Evolutionary conservation across 2,329 filamentous ascomycete genomes (phyloP), one percentile per base, ranked within the genome.

Genomic region (Fusarium staphyleae): DNA sequence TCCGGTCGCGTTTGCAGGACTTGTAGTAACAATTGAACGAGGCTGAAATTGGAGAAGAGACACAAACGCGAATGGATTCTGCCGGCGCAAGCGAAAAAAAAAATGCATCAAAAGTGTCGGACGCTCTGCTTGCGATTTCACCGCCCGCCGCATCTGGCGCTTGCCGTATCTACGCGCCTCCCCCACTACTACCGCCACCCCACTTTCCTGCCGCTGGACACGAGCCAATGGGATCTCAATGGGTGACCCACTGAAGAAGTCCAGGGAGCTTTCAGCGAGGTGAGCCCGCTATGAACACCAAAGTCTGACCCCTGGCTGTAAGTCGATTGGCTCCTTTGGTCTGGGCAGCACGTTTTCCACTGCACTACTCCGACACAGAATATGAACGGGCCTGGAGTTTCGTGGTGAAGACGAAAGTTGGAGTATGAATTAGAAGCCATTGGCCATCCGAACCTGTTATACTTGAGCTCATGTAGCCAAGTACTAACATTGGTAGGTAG

Each of bases 41-140:
- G 39, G 33, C 37, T 33, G 33, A 40, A 60, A 55, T 58, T 55
- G 57, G 45, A 33, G 49, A 29, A 61, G 34, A 26, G 47, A 40
- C 40, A 37, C 32, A 55, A 58, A 57, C 60, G 51, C 42, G 53
- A 55, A 67, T 45, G 41, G 43, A 67, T 68, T 68, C 66, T 68
- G 66, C 64, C 65, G 52, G 47, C 56, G 60, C 57, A 46, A 44
- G 47, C 42, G 54, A 61, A 65, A 57, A 62, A 62, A 65, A 68
- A 67, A 22, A 22, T 47, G 53, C 50, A 33, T 45, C 41, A 48
- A 57, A 57, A 67, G 59, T 59, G 33, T 52, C 55, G 48, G 55
- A 51, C 48, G n/a, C 47, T 42, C 55, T 61, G 57, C 55, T 56
- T 67, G 60, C 66, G 66, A 68, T 66, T 68, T 68, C 66, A 68